phyloP scores from a whole-genome alignment of 1,284 basidiomycete genomes.

The Austroboletus novae-zelandiae region DNA sequence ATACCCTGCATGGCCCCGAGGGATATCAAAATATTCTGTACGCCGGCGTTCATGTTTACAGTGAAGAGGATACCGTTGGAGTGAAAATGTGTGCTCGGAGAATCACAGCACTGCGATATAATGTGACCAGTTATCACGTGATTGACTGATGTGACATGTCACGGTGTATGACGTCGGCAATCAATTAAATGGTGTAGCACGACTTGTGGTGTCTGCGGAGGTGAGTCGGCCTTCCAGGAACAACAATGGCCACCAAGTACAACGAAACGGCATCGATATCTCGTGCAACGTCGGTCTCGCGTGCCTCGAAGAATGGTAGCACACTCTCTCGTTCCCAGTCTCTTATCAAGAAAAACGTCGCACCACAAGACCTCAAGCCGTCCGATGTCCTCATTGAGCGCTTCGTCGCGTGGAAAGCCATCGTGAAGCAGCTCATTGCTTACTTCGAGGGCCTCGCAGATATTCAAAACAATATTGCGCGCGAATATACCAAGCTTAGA shows the following conservation, averaged over 20 bases:
- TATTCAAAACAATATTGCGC: slow-evolving; percentile 93
- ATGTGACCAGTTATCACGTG: slow-evolving; percentile 22
- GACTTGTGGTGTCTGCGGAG: background rate
- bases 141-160: slow-evolving; percentile 14
- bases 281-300: slow-evolving; percentile 67
- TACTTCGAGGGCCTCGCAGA: slow-evolving; percentile 92
- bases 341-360: slow-evolving; percentile 88
- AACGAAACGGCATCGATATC: slow-evolving; percentile 54
- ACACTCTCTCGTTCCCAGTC: slow-evolving; percentile 75
- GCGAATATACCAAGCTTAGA: slow-evolving; percentile 94
- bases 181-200: background rate
- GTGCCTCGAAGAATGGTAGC: slow-evolving; percentile 61
- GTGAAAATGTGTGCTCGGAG: background rate
- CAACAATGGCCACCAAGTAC: slow-evolving; percentile 20
- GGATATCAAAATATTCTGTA: slow-evolving; percentile 79
- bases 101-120: background rate
- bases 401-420: slow-evolving; percentile 90
- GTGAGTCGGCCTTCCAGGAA: background rate
- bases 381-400: slow-evolving; percentile 98
- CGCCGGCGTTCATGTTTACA: slow-evolving; percentile 49
- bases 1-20: slow-evolving; percentile 88
- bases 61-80: slow-evolving; percentile 12
- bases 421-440: slow-evolving; percentile 92
- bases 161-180: slow-evolving; percentile 29
- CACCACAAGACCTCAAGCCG: slow-evolving; percentile 87